Base-by-base conservation (phyloP, 2,329 filamentous ascomycete species). In the Fusarium fracticaudum region DNA sequence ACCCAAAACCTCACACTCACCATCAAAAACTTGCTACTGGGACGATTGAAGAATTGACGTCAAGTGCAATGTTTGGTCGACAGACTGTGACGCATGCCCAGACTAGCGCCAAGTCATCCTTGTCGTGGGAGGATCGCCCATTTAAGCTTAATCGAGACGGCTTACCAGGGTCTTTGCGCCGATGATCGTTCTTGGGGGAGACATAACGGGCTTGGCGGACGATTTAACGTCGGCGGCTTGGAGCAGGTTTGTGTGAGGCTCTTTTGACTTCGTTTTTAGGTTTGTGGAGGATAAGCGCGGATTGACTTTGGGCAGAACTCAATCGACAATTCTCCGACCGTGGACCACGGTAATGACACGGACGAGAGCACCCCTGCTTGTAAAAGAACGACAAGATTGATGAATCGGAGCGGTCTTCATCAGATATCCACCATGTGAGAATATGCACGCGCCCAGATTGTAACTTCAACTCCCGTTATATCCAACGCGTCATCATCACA, bases 81-180 rank as follows among this genome's bases (percentile, higher is more conserved):
- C 63, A 64, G 67, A 66, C 37, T 41, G 50, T 76, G 73, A 76
- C 73, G 73, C 73, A 76, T 2, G 73, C 73, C 73, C 63, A 76
- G 73, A 22, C 73, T 44, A 53, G 54, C 43, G 70, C 71, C 71
- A 73, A 73, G 71, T 29, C 38, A 48, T 7, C 60, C 53, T 60
- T 57, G 61, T 74, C 58, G 48, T 55, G 58, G 43, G 62, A 64
- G 71, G 48, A 61, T 51, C 64, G 38, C 37, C 41, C 33, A 74
- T 69, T 74, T 74, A 74, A 66, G 72, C 71, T 74, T 74, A 74
- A 66, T 58, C 44, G 29, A 62, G 31, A 45, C n/a, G 48, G 63
- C 47, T 58, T 54, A 35, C 50, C 33, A n/a, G 66, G 68, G 37
- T 59, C 20, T 41, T 26, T 17, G 9, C 20, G 35, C 17, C 55